Percentiles rank a stretch among this genome's conserved stretches.
Conservation (phyloP, 2,329 filamentous ascomycete species). For the Talaromyces marneffei region DNA sequence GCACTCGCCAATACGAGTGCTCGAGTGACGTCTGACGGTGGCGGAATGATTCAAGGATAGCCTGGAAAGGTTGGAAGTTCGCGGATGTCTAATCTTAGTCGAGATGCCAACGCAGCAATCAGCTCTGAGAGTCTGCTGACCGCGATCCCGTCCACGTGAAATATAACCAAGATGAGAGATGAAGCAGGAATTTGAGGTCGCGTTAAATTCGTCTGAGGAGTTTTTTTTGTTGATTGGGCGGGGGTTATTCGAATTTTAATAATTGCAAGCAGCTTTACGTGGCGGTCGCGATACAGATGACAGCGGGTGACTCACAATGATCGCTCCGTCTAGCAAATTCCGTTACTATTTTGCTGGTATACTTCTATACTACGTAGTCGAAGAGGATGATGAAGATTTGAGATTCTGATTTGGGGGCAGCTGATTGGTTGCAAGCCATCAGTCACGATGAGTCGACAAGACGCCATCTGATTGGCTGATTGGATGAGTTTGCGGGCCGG, state of each 20-base stretch:
- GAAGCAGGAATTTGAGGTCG: not conserved
- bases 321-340: not conserved
- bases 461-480: not conserved
- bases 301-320: constrained; percentile 10
- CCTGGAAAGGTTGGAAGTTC: not conserved
- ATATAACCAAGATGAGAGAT: constrained; percentile 4
- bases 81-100: not conserved
- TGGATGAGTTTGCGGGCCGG: not conserved
- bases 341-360: too few relatives aligned
- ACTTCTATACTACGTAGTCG: too few relatives aligned
- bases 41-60: not conserved
- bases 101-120: constrained; percentile 15
- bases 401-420: not conserved
- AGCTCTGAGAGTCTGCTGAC: constrained; percentile 4
- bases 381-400: not conserved
- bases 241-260: not conserved
- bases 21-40: not conserved
- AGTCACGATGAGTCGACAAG: constrained; percentile 13
- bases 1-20: not conserved
- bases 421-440: constrained; percentile 9
- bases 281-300: not conserved
- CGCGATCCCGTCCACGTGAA: constrained; percentile 1
- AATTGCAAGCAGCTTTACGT: not conserved
- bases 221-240: not conserved
- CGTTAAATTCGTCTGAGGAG: not conserved